These are phyloP conservation scores for Ogataea ramenticola DNA, from an alignment of 805 yeast species.

Conservation along the genomic window DNA sequence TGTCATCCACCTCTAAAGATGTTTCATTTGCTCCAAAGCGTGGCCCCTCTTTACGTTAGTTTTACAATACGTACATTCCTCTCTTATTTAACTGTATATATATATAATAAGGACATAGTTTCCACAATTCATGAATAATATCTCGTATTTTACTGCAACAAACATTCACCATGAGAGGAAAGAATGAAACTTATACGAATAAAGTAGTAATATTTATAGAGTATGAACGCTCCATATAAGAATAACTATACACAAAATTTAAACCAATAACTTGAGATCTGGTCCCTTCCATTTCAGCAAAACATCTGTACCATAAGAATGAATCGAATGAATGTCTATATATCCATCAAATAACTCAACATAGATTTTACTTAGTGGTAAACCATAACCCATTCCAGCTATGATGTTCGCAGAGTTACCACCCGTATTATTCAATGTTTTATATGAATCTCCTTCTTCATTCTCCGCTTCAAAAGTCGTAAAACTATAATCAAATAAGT, in stretches of 20 bases:
- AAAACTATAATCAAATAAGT: constrained; percentile 81
- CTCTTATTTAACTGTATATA: background rate
- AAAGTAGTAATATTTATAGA: no score
- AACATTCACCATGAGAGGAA: no score
- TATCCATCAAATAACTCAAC: constrained; percentile 68
- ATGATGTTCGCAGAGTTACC: constrained; percentile 45
- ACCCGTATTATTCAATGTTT: constrained; percentile 59
- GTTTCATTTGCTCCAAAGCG: constrained; percentile 30
- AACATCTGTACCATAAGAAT: constrained; percentile 77
- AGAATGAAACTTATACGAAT: no score
- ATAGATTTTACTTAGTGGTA: constrained; percentile 76
- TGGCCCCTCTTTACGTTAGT: constrained; percentile 10
- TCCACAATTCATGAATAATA: no score
- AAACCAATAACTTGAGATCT: constrained; percentile 12
- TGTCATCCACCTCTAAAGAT: constrained; percentile 69
- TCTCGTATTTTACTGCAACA: no score
- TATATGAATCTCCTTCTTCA: constrained; percentile 50
- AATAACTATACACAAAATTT: background rate
- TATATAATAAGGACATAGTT: no score
- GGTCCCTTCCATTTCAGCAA: constrained; percentile 44
- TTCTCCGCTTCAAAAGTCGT: constrained; percentile 55
- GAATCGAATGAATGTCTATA: constrained; percentile 59
- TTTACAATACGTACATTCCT: background rate
- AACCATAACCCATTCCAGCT: constrained; percentile 96
- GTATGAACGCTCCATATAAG: no score